Conservation (phyloP, 192 early-diverging fungal genomes). For the Backusella mclennaniae region DNA sequence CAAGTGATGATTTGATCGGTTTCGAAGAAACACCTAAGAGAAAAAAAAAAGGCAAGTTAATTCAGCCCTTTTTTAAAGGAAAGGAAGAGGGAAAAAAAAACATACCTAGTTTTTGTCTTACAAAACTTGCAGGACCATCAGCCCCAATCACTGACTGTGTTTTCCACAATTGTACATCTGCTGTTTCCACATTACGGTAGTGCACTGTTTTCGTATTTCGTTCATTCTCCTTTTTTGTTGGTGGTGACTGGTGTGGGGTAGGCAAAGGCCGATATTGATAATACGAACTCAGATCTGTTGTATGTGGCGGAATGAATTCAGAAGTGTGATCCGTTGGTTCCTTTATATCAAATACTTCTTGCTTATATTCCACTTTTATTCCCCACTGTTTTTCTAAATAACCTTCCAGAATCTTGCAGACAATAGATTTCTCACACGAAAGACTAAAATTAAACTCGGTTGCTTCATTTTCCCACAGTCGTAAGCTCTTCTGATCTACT, state of each 20-base stretch:
- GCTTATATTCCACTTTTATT: conserved; percentile 18
- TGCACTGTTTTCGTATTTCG: conserved; percentile 5
- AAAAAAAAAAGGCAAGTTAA: not conserved
- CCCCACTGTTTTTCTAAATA: conserved; percentile 3
- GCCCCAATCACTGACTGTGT: conserved; percentile 9
- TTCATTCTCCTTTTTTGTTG: conserved; percentile 8
- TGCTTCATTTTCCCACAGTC: conserved; percentile 24
- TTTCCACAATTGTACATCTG: conserved; percentile 15
- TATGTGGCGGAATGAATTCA: not conserved
- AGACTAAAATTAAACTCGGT: conserved; percentile 23
- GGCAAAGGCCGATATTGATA: conserved; percentile 17
- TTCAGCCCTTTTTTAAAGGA: not conserved
- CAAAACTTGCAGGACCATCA: not conserved
- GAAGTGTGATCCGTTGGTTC: conserved; percentile 2
- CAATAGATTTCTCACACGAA: conserved; percentile 12
- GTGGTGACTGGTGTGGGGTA: not conserved
- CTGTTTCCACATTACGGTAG: not conserved
- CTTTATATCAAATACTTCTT: conserved; percentile 8
- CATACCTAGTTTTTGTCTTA: conserved; percentile 22
- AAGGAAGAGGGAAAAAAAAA: not conserved
- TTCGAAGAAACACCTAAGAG: not conserved
- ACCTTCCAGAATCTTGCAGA: conserved; percentile 14
- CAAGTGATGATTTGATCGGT: not conserved
- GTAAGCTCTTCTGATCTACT: conserved; percentile 1
- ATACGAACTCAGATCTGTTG: not conserved